Base-by-base conservation (phyloP, 73 alveolate species). In the Paramecium tetraurelia region DNA sequence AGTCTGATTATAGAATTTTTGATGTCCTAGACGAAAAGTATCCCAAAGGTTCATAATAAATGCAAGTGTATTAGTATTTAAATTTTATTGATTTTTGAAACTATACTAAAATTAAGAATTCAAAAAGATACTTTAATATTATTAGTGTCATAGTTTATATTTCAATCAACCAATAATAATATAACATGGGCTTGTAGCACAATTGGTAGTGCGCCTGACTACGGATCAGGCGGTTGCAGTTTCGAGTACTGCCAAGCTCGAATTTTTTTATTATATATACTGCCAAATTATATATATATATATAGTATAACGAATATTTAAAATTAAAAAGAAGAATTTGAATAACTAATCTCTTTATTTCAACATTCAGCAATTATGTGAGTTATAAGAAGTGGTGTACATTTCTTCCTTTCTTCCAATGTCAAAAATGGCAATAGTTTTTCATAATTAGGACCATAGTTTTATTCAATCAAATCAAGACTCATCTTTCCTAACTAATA, bases 211-310 rank as follows among this genome's bases (percentile, higher is more conserved):
- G 90, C 90, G 90, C 90, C 90, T 80, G 90, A 80, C 75, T 80
- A 80, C 90, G 90, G 75, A 41, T 80, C 90, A 80, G 90, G 90
- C 90, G 90, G 90, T 80, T 80, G 90, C 90, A 80, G 90, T 80
- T 80, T 80, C 90, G 90, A 80, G 90, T 80, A 80, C 90, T 80
- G 90, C 90, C 90, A 80, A 80, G 90, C 90, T 80, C 90, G 90
- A 41, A 44, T 80, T 80, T 80, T 80, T 80, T 80, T 24, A 43
- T 31, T n/a, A 48, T 12, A 40, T 40, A 40, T 40, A 36, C 2
- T 36, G 43, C 43, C 9, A 36, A 44, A 44, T 44, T 44, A 44
- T 44, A 44, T 48, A 27, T 18, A 53, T 18, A 53, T 16, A 53
- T 53, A 53, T 18, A 53, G 31, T 53, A 53, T n/a, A 53, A 53